Percentiles rank a stretch among this genome's conserved stretches.
Conservation (phyloP, 2,329 filamentous ascomycete genomes). For the Fusarium scirpi region DNA sequence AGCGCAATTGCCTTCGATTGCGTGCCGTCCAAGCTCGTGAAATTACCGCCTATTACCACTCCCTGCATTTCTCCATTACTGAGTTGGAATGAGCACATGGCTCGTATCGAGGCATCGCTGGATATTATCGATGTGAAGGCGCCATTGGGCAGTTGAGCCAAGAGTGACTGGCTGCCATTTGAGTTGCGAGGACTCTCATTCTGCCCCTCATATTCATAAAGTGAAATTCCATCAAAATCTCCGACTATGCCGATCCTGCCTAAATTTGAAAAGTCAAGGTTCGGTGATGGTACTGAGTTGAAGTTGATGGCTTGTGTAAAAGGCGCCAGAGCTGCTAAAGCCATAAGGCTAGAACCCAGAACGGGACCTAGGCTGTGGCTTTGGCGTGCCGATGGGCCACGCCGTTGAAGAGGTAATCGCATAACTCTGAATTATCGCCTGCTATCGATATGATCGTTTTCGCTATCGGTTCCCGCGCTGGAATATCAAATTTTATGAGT, state of each 20-base stretch:
- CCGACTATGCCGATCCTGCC: slow-evolving; percentile 88
- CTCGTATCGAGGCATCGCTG: slow-evolving; percentile 85
- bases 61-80: slow-evolving; percentile 75
- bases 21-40: slow-evolving; percentile 85
- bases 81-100: slow-evolving; percentile 85
- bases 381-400: slow-evolving; percentile 55
- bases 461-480: slow-evolving; percentile 13
- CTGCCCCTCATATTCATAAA: slow-evolving; percentile 89
- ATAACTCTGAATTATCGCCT: slow-evolving; percentile 54
- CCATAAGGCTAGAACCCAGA: slow-evolving; percentile 51
- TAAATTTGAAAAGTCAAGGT: slow-evolving; percentile 82
- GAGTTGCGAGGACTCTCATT: slow-evolving; percentile 73
- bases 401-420: slow-evolving; percentile 60
- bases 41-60: slow-evolving; percentile 92
- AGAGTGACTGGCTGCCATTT: slow-evolving; percentile 84
- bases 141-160: slow-evolving; percentile 87
- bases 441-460: slow-evolving; percentile 24
- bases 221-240: slow-evolving; percentile 90
- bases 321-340: slow-evolving; percentile 56
- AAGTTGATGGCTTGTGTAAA: slow-evolving; percentile 68
- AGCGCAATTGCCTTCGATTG: slow-evolving; percentile 83
- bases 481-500: slow-evolving; percentile 25
- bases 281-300: slow-evolving; percentile 71
- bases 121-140: slow-evolving; percentile 79
- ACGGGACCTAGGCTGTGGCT: slow-evolving; percentile 46